Conservation (phyloP, 768 basidiomycete genomes). For the Leccinum longicurvipes region DNA sequence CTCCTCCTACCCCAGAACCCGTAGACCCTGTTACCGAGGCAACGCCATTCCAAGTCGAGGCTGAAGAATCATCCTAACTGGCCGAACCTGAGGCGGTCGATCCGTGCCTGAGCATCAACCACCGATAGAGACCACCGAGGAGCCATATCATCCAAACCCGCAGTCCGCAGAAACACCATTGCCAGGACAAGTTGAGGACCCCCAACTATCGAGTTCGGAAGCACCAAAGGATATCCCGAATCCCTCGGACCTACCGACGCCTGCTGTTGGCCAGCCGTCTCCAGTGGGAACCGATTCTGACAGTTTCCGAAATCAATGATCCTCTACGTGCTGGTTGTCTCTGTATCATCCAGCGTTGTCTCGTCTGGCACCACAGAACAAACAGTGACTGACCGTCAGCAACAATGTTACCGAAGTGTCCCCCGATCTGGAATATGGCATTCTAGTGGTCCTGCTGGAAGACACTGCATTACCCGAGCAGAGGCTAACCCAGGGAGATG, state of each 20-base stretch:
- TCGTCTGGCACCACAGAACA: conserved; percentile 27
- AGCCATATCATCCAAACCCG: neutral
- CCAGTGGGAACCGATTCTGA: too few species aligned
- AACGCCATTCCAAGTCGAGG: too few species aligned
- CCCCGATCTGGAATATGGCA: conserved; percentile 47
- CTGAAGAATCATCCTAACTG: too few species aligned
- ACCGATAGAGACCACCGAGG: conserved; percentile 3
- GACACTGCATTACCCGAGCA: conserved; percentile 59
- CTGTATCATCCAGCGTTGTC: conserved; percentile 15
- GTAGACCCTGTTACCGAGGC: too few species aligned
- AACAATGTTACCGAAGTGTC: conserved; percentile 32
- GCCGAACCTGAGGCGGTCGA: conserved; percentile 8
- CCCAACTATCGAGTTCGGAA: neutral
- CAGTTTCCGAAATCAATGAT: too few species aligned
- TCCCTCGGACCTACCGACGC: neutral
- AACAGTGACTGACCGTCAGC: conserved; percentile 28
- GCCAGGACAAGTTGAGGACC: conserved; percentile 2
- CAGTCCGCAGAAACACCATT: neutral
- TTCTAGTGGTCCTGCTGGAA: conserved; percentile 52
- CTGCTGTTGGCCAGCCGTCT: neutral
- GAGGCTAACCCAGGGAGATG: conserved; percentile 45
- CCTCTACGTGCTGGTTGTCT: conserved; percentile 12
- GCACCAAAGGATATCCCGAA: neutral
- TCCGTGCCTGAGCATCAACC: conserved; percentile 7
- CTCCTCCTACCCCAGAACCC: too few species aligned